Evolutionary conservation across 192 early-diverging fungal genomes (phyloP).

Genomic region (Mortierella antarctica): DNA sequence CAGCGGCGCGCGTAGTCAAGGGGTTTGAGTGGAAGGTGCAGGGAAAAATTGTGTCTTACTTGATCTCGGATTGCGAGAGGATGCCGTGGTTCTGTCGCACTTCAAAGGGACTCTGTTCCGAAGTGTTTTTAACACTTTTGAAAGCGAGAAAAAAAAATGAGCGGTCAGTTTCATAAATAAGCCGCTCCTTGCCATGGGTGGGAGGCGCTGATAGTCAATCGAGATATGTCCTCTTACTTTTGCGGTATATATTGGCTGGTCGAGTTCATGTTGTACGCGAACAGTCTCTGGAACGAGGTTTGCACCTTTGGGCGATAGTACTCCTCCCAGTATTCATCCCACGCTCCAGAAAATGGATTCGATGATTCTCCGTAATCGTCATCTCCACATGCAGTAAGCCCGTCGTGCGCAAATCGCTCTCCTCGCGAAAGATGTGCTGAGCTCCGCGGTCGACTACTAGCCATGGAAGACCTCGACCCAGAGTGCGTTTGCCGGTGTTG

Average conservation of each 20-base stretch:
- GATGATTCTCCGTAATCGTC: neutral
- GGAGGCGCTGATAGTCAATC: neutral
- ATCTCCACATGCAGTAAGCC: conserved; percentile 15
- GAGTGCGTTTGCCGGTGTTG: conserved; percentile 9
- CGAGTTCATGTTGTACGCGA: conserved; percentile 90
- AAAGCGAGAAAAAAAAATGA: neutral
- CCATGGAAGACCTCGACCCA: conserved; percentile 19
- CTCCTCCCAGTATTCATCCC: conserved; percentile 81
- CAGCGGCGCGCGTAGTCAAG: no score
- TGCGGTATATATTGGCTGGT: conserved; percentile 67
- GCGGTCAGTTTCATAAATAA: neutral
- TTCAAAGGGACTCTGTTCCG: conserved; percentile 51
- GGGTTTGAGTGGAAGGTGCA: no score
- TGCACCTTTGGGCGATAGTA: conserved; percentile 87
- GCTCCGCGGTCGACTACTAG: neutral
- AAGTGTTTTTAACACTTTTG: conserved; percentile 26
- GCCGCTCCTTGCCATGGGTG: neutral
- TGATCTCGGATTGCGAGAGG: conserved; percentile 38
- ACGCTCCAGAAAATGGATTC: neutral
- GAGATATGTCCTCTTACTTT: conserved; percentile 20
- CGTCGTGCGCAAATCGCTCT: conserved; percentile 20
- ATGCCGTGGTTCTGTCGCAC: conserved; percentile 36
- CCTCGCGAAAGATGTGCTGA: conserved; percentile 3
- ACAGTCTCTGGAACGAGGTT: conserved; percentile 81
- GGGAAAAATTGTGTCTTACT: conserved; percentile 11